These are phyloP conservation scores for Fusarium tjaetaba DNA, from an alignment of 2,329 filamentous ascomycete species.

Conservation along the genomic window DNA sequence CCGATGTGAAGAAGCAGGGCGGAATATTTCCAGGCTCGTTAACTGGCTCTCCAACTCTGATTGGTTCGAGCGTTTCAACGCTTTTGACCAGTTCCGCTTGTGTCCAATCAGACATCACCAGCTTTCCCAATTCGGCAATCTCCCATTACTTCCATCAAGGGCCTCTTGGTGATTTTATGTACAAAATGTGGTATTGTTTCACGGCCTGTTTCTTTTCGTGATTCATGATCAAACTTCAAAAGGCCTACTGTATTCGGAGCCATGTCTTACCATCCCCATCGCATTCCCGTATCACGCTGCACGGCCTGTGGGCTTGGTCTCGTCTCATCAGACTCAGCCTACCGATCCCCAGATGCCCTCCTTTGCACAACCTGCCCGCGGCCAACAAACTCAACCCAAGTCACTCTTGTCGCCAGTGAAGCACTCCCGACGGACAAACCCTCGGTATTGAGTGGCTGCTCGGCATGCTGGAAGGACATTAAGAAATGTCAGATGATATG, in stretches of 20 bases:
- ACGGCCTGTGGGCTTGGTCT: neutral
- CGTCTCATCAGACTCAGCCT: no score
- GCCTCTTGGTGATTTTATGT: no score
- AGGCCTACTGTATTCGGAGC: neutral
- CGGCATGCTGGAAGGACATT: neutral
- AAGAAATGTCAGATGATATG: neutral
- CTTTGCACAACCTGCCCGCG: neutral
- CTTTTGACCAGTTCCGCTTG: neutral
- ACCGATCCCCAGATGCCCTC: neutral
- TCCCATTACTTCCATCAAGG: neutral
- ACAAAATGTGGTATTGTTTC: neutral
- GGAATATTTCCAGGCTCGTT: neutral
- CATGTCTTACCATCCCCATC: neutral
- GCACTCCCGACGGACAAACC: neutral
- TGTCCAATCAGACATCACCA: neutral
- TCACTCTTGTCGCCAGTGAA: no score
- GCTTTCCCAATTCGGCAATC: neutral
- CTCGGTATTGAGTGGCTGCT: neutral
- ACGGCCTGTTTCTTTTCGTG: neutral
- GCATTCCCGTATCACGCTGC: neutral
- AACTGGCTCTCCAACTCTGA: neutral
- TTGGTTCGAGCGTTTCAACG: neutral
- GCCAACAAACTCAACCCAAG: no score
- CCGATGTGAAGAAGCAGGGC: no score
- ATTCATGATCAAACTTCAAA: rapidly evolving